phyloP scores from a whole-genome alignment of 305 asterid genomes.

The Salvia sclarea region DNA sequence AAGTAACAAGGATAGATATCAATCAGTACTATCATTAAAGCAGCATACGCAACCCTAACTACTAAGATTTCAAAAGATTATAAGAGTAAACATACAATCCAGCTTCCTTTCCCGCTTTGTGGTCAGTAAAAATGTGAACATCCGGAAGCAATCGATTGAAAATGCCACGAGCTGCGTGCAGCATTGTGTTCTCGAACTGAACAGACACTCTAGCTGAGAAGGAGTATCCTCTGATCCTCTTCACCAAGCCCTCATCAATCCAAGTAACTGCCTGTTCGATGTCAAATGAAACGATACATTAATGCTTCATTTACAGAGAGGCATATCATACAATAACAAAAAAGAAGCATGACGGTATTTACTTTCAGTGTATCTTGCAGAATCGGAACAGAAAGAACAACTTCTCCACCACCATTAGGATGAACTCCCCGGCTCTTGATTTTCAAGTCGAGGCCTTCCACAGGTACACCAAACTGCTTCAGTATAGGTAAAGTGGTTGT shows the following conservation, averaged over 20 bases:
- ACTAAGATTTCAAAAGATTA: background rate
- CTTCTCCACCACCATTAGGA: constrained; percentile 92
- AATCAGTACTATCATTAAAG: background rate
- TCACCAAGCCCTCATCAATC: constrained; percentile 95
- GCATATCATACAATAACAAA: background rate
- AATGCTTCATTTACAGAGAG: background rate
- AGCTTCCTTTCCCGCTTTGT: constrained; percentile 71
- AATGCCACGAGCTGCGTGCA: constrained; percentile 88
- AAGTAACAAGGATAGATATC: constrained; percentile 18
- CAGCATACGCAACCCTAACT: constrained; percentile 6
- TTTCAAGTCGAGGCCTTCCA: constrained; percentile 76
- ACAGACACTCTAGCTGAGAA: constrained; percentile 84
- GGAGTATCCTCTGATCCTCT: constrained; percentile 81
- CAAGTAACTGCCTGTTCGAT: constrained; percentile 67
- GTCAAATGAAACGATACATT: constrained; percentile 5
- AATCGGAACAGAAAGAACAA: constrained; percentile 65
- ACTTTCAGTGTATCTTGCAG: constrained; percentile 63
- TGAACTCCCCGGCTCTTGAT: constrained; percentile 83
- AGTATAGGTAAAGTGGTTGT: constrained; percentile 65
- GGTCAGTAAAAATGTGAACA: constrained; percentile 86
- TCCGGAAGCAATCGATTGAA: constrained; percentile 76
- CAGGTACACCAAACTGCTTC: constrained; percentile 77
- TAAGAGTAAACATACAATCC: constrained; percentile 62
- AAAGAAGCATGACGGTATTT: constrained; percentile 18
- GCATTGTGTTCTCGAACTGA: constrained; percentile 78